Base-by-base conservation (phyloP, 2,329 filamentous ascomycete genomes). In the Phaeophleospora eucalypticola region DNA sequence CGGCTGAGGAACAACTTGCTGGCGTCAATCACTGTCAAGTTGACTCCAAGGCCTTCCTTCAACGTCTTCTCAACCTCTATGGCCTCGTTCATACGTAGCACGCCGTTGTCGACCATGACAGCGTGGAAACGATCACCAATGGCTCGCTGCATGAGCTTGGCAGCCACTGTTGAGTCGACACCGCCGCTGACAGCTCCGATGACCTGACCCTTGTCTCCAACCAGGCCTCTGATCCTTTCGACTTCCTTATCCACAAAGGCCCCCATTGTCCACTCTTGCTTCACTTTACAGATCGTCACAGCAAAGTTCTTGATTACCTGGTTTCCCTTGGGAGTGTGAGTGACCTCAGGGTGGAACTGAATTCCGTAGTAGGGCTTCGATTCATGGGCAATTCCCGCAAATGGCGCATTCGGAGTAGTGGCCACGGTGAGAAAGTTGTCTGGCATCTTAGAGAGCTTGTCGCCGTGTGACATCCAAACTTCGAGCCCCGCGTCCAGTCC, bases 311-410 rank as follows among this genome's bases (percentile, higher is more conserved):
- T 71, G 36, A 96, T 75, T 4, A 95, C 64, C 20, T 85, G 73
- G 8, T 66, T 84, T 27, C 90, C 89, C 46, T 78, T 74, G 7
- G 80, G 76, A 0, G 86, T 89, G 63, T 88, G 82, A 12, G 79
- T 83, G 45, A 95, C 79, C 66, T 96, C 90, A 1, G 90, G 89
- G 68, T 95, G 90, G 67, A 95, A 91, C 65, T 96, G 90, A 38
- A 95, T 80, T 45, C 86, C 87, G 62, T 83, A 95, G 58, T 87
- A 83, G 19, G 83, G 82, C 72, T 84, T 81, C 7, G 70, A 69
- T 65, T 80, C 64, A 64, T 89, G 85, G 15, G 84, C 86, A 58
- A 91, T 94, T 48, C 81, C 88, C 9, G 90, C 90, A 58, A 80
- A 95, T 18, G 83, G 80, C 0, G 86, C 82, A 71, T 93, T 94